Percentiles rank a stretch among this genome's conserved stretches.
phyloP scores from a whole-genome alignment of 768 basidiomycete species.

The Mycena pura region DNA sequence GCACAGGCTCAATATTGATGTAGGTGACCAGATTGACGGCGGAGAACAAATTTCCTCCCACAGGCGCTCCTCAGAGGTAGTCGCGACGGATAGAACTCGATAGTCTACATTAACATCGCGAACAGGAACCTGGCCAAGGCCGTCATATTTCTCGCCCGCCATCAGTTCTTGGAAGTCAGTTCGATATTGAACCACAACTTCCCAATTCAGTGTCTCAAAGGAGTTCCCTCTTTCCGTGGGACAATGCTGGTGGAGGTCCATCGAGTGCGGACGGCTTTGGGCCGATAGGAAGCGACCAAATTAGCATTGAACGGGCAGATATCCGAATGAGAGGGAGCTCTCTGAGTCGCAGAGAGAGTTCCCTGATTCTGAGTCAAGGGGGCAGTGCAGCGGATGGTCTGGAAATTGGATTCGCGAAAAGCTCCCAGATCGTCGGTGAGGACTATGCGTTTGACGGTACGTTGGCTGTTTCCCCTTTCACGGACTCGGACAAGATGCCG shows the following conservation, averaged over 20 bases:
- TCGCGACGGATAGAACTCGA: neutral
- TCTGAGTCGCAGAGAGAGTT: conserved; percentile 62
- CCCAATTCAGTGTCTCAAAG: conserved; percentile 61
- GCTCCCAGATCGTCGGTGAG: conserved; percentile 55
- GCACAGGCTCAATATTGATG: neutral
- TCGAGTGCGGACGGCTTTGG: conserved; percentile 56
- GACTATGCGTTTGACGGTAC: conserved; percentile 75
- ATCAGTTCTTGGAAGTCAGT: conserved; percentile 55
- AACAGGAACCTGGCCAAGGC: conserved; percentile 85
- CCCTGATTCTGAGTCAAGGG: conserved; percentile 55
- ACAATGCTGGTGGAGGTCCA: conserved; percentile 73
- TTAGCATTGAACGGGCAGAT: conserved; percentile 60
- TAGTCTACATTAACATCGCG: neutral
- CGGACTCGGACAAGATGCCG: conserved; percentile 1
- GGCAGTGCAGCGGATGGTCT: conserved; percentile 49
- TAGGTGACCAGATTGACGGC: conserved; percentile 11
- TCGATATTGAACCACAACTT: conserved; percentile 48
- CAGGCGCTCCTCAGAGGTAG: conserved; percentile 66
- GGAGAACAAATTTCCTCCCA: conserved; percentile 23
- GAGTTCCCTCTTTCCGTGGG: conserved; percentile 84
- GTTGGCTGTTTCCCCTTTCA: conserved; percentile 12
- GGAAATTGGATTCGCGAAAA: conserved; percentile 45
- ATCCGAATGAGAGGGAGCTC: conserved; percentile 60
- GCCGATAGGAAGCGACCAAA: conserved; percentile 49
- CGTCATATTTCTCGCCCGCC: conserved; percentile 69